These are phyloP conservation scores for Diaporthe sp. DNA, from an alignment of 2,329 filamentous ascomycete species.

Conservation along the genomic window DNA sequence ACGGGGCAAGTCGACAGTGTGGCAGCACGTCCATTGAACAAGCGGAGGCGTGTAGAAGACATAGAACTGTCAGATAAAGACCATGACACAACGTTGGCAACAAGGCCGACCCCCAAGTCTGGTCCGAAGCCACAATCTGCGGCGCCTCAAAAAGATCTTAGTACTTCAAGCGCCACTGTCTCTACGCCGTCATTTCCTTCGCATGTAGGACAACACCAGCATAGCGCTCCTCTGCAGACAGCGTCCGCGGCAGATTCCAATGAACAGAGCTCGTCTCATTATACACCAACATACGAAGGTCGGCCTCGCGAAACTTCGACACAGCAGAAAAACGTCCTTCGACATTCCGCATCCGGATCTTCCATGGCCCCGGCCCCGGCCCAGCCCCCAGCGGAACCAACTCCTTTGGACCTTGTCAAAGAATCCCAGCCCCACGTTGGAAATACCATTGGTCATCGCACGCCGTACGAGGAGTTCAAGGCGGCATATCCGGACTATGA, in stretches of 20 bases:
- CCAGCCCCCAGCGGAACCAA: not conserved
- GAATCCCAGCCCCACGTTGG: not conserved
- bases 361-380: conserved; percentile 7
- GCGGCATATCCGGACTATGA: conserved; percentile 48
- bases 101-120: not conserved
- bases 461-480: conserved; percentile 48
- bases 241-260: not conserved
- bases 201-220: not conserved
- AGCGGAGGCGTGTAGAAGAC: conserved; percentile 18
- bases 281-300: conserved; percentile 36
- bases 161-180: conserved; percentile 20
- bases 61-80: not conserved
- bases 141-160: not conserved
- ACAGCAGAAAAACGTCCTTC: not conserved
- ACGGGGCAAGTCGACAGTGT: not conserved
- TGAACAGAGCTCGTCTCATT: conserved; percentile 10
- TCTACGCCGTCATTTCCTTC: conserved; percentile 17
- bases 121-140: not conserved
- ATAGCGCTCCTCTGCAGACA: not conserved
- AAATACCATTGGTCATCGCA: not conserved
- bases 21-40: not conserved
- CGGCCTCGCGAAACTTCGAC: conserved; percentile 3
- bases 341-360: not conserved
- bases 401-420: not conserved
- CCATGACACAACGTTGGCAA: not conserved